phyloP scores from a whole-genome alignment of 2,329 filamentous ascomycete genomes.

The Neophaeococcomyces mojaviensis region DNA sequence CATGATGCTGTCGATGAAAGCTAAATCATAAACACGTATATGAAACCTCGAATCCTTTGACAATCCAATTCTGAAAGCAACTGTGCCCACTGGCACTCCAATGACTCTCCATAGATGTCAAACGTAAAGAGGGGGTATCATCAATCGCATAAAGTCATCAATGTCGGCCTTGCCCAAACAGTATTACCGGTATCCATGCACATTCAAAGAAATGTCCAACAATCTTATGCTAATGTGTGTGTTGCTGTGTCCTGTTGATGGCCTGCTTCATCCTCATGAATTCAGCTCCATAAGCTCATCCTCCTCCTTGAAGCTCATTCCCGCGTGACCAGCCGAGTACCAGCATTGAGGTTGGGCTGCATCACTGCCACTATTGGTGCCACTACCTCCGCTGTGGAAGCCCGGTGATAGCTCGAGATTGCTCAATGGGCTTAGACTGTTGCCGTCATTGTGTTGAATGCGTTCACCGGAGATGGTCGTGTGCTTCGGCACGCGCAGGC shows the following conservation, averaged over 20 bases:
- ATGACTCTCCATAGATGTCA: too few species aligned
- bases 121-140: too few species aligned
- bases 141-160: too few species aligned
- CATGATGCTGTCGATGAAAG: background rate
- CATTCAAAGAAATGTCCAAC: too few species aligned
- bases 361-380: conserved; percentile 41
- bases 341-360: conserved; percentile 45
- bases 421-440: conserved; percentile 48
- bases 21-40: conserved; percentile 13
- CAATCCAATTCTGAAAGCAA: conserved; percentile 18
- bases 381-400: conserved; percentile 64
- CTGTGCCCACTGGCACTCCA: conserved; percentile 14
- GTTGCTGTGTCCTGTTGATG: background rate
- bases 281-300: conserved; percentile 74
- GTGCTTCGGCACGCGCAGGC: conserved; percentile 83
- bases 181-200: too few species aligned
- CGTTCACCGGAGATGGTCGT: conserved; percentile 85
- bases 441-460: conserved; percentile 40
- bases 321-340: conserved; percentile 45
- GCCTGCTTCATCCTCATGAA: conserved; percentile 1
- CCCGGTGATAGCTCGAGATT: conserved; percentile 58
- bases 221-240: too few species aligned
- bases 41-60: conserved; percentile 12
- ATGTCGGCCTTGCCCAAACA: too few species aligned
- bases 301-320: conserved; percentile 81